Base-by-base conservation (phyloP, 1,139 yeast species). In the Debaryomyces subglobosus region DNA sequence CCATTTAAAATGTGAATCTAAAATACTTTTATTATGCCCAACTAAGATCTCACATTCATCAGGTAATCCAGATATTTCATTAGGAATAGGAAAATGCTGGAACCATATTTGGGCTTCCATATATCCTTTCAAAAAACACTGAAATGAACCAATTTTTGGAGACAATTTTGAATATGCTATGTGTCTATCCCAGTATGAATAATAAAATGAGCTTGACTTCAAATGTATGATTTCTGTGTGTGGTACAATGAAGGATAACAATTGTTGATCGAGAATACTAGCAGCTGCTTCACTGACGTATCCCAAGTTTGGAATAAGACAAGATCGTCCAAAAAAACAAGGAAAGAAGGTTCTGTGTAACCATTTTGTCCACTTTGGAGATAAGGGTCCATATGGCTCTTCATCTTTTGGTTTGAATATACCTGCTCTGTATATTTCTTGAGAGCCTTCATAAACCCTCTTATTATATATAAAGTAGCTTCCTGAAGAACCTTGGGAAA, bases 281-380 rank as follows among this genome's bases (percentile, higher is more conserved):
- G 92, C 90, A 0, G 89, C 89, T 4, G 86, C 82, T 61, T 86
- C 94, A 50, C 89, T 81, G 24, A 86, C 75, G 62, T 86, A 86
- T 0, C 90, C 92, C 43, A 84, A 72, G 60, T 86, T 86, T 0
- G 90, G 90, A 24, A 86, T 85, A 49, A 86, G 67, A 58, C 91
- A 85, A 34, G 87, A 79, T 48, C 94, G 64, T 2, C 94, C 92
- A 65, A 86, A 86, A 60, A 84, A 86, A 58, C 91, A 86, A 0
- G 92, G 92, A 51, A 86, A 86, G 53, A 86, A 76, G 27, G 86
- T 86, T 52, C 92, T 66, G 61, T 86, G 92, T 7, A 85, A 63
- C 92, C 92, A 86, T 65, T 86, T 86, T 1, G 89, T 81, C 91
- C 92, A 85, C 62, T 86, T 86, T 0, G 92, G 92, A 5, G 88